Percentiles rank a stretch among this genome's conserved stretches.
Evolutionary conservation across 495 filamentous ascomycete species (phyloP).

Genomic region (Annulohypoxylon maeteangense): DNA sequence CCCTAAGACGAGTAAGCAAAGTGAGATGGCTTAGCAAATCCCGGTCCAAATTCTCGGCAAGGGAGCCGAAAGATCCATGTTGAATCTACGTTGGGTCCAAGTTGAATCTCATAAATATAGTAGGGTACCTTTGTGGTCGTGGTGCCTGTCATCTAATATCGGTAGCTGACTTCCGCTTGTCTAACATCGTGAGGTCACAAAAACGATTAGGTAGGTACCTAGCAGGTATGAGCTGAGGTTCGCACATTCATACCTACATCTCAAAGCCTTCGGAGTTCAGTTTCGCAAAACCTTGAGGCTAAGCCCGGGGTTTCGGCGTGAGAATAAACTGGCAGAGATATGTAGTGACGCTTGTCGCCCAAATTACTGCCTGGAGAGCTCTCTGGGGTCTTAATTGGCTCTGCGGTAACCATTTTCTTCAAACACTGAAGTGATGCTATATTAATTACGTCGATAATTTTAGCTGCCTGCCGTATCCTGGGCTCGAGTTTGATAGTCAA

Average conservation of each 20-base stretch:
- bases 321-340: not conserved
- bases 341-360: not conserved
- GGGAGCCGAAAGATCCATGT: constrained; percentile 1
- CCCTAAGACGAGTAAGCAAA: not conserved
- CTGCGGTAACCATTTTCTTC: not conserved
- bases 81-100: not conserved
- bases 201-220: not conserved
- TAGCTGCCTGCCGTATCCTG: not conserved
- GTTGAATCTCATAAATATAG: not conserved
- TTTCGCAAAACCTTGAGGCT: not conserved
- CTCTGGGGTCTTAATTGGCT: not conserved
- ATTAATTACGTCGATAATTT: not conserved
- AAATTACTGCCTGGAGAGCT: not conserved
- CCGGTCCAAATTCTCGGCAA: not conserved
- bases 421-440: not conserved
- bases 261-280: not conserved
- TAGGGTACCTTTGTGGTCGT: too few species aligned
- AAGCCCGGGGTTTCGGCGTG: not conserved
- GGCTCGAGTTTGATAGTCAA: not conserved
- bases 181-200: not conserved
- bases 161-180: not conserved
- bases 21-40: not conserved
- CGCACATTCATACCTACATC: not conserved
- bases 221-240: not conserved
- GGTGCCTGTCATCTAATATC: not conserved